Evolutionary conservation across 2,329 filamentous ascomycete species (phyloP).

Genomic region (Fusarium albidum): DNA sequence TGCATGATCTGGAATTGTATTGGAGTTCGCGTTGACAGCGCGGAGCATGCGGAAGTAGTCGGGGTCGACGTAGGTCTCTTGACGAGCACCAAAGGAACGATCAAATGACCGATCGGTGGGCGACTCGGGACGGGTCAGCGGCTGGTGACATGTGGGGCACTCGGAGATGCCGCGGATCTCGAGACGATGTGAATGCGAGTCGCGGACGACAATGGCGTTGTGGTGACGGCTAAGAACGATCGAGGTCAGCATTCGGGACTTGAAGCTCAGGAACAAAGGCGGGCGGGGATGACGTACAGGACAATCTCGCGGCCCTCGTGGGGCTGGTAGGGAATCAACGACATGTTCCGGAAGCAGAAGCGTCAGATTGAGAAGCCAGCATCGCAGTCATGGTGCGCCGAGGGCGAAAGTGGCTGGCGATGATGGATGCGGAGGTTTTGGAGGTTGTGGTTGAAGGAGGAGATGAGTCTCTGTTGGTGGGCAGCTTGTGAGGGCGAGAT

Average conservation of each 20-base stretch:
- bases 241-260: constrained; percentile 9
- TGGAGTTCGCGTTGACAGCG: constrained; percentile 52
- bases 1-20: constrained; percentile 53
- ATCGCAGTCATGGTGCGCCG: constrained; percentile 35
- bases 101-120: constrained; percentile 62
- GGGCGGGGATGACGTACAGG: constrained; percentile 65
- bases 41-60: constrained; percentile 96
- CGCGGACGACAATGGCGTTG: constrained; percentile 90
- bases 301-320: constrained; percentile 81
- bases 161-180: constrained; percentile 80
- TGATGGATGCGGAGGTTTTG: constrained; percentile 9
- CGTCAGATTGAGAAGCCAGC: constrained; percentile 30
- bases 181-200: constrained; percentile 83
- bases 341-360: constrained; percentile 53
- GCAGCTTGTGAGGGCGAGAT: constrained; percentile 13
- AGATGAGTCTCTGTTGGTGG: constrained; percentile 10
- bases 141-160: constrained; percentile 91
- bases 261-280: constrained; percentile 6
- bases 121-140: constrained; percentile 57
- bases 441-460: constrained; percentile 9
- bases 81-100: constrained; percentile 46
- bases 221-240: constrained; percentile 76
- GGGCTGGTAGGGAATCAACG: constrained; percentile 78
- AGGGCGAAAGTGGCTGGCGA: constrained; percentile 13
- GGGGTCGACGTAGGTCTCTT: constrained; percentile 82